Evolutionary conservation across 2,329 filamentous ascomycete genomes (phyloP).

Genomic region (Xylaria multiplex): DNA sequence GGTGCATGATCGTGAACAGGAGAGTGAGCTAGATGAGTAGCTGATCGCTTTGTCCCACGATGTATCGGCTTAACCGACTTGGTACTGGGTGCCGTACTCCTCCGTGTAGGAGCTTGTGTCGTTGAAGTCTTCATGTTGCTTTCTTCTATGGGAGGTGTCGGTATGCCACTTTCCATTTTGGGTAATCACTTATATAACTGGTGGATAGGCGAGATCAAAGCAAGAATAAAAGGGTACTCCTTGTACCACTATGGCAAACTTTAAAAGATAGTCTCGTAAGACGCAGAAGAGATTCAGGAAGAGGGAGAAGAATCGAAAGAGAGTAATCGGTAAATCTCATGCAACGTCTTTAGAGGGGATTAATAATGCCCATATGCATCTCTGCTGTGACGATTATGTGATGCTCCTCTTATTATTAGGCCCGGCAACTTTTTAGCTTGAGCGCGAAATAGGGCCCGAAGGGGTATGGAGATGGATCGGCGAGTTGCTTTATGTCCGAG

Average conservation of each 20-base stretch:
- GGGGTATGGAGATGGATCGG: constrained; percentile 44
- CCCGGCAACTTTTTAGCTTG: constrained; percentile 45
- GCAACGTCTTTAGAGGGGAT: constrained; percentile 45
- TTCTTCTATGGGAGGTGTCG: constrained; percentile 62
- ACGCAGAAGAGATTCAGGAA: constrained; percentile 22
- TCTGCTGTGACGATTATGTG: constrained; percentile 49
- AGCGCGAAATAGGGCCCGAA: constrained; percentile 43
- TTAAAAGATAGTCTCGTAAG: constrained; percentile 19
- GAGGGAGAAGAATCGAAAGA: constrained; percentile 31
- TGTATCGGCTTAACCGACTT: constrained; percentile 62
- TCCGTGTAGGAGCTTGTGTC: constrained; percentile 39
- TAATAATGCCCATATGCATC: constrained; percentile 49
- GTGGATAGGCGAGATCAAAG: constrained; percentile 20
- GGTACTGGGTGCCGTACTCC: constrained; percentile 51
- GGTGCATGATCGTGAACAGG: constrained; percentile 54
- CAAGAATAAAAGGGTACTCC: constrained; percentile 11
- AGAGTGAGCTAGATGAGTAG: constrained; percentile 52
- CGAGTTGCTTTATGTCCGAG: constrained; percentile 49
- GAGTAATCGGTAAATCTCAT: constrained; percentile 41
- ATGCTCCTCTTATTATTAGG: constrained; percentile 45
- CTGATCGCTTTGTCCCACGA: constrained; percentile 62
- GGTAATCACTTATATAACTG: constrained; percentile 40
- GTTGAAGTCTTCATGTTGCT: constrained; percentile 43
- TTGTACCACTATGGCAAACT: constrained; percentile 13
- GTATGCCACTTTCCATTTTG: constrained; percentile 62